phyloP scores from a whole-genome alignment of 1,284 basidiomycete species.

The Vanrija humicola region DNA sequence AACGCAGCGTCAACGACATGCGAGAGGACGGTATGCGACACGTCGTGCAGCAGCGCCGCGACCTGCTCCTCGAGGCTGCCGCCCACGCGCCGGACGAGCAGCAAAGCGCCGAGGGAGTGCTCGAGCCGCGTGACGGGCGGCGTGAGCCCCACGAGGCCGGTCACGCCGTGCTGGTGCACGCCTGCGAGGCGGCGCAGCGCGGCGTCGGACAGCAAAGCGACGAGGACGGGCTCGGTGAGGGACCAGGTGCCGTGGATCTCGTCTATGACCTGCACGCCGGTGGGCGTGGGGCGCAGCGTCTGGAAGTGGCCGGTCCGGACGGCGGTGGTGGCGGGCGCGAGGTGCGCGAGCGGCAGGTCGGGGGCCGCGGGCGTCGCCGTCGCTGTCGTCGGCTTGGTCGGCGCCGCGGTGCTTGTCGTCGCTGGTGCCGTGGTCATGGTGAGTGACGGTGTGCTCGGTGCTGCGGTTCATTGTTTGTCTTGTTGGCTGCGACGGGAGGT shows the following conservation, averaged over 20 bases:
- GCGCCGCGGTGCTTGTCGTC: no score
- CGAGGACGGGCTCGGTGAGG: conserved; percentile 7
- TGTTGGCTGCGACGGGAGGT: no score
- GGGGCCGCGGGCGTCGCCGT: no score
- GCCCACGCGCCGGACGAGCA: conserved; percentile 13
- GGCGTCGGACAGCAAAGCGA: conserved; percentile 2
- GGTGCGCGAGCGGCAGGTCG: no score
- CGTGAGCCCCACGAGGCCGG: conserved; percentile 9
- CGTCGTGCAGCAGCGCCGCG: conserved; percentile 15
- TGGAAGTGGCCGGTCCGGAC: no score
- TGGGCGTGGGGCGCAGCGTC: no score
- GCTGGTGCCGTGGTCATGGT: no score
- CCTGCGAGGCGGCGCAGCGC: conserved; percentile 6
- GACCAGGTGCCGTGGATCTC: conserved; percentile 8
- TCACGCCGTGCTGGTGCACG: conserved; percentile 17
- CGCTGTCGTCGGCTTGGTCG: no score
- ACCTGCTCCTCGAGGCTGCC: conserved; percentile 13
- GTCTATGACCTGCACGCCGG: conserved; percentile 3
- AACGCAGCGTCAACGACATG: conserved; percentile 14
- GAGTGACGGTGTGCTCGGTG: no score
- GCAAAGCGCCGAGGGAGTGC: conserved; percentile 14
- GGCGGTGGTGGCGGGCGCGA: no score
- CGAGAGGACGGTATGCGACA: conserved; percentile 11
- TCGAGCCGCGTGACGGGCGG: conserved; percentile 15
- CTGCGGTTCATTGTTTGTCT: no score